A percentile compares a stretch with the other conserved stretches of the same genome.
Conservation (phyloP, 192 early-diverging fungal species). For the Backusella mclennaniae region DNA sequence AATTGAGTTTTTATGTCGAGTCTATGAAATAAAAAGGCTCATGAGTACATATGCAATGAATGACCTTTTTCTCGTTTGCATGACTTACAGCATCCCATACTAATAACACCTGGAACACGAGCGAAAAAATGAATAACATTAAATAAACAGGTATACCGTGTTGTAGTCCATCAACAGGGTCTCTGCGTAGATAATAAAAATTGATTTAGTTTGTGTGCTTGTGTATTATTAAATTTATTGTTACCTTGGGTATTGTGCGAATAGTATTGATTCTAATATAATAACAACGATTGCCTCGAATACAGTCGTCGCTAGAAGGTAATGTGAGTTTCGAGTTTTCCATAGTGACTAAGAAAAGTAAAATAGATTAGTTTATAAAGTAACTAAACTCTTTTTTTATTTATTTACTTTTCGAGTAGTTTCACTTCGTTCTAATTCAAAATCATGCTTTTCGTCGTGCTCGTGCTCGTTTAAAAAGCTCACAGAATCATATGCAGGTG, state of each 20-base stretch:
- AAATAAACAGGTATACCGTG: slow-evolving; percentile 66
- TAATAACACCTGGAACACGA: slow-evolving; percentile 65
- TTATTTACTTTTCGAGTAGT: neutral
- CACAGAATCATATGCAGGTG: neutral
- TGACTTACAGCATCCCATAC: slow-evolving; percentile 68
- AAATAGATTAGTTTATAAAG: neutral
- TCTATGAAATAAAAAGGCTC: slow-evolving; percentile 39
- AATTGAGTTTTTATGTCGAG: slow-evolving; percentile 70
- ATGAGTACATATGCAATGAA: neutral
- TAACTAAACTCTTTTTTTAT: neutral
- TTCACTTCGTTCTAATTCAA: slow-evolving; percentile 1
- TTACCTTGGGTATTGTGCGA: slow-evolving; percentile 26
- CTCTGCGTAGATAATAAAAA: slow-evolving; percentile 1
- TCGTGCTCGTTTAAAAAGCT: neutral
- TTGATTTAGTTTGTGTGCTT: neutral
- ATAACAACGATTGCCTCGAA: slow-evolving; percentile 57
- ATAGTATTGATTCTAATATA: slow-evolving; percentile 51
- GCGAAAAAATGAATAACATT: slow-evolving; percentile 70
- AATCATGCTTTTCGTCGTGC: neutral
- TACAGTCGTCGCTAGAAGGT: slow-evolving; percentile 36
- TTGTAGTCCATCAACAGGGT: neutral
- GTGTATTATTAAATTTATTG: neutral
- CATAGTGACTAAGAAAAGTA: slow-evolving; percentile 17
- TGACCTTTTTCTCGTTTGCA: slow-evolving; percentile 4
- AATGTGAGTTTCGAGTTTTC: slow-evolving; percentile 25